Conservation (phyloP, 371 early-diverging fungal genomes). For the Mortierella sp. region DNA sequence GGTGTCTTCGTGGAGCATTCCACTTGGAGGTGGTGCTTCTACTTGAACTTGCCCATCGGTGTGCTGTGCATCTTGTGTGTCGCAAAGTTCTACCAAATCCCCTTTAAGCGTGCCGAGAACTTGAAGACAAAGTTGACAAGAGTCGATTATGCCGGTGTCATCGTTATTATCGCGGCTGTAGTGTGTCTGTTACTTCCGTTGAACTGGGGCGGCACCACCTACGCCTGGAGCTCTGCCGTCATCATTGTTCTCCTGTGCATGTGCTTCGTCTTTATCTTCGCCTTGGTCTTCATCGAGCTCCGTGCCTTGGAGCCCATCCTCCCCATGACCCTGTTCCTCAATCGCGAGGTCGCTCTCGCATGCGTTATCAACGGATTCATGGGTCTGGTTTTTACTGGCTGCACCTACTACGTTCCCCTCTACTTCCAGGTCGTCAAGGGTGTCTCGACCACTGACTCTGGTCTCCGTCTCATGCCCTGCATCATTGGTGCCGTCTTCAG, state of each 20-base stretch:
- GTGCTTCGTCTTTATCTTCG: slow-evolving; percentile 56
- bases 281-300: slow-evolving; percentile 68
- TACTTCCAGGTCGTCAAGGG: slow-evolving; percentile 71
- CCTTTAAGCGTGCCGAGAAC: slow-evolving; percentile 25
- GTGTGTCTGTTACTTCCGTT: slow-evolving; percentile 74
- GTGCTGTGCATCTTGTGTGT: slow-evolving; percentile 27
- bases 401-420: slow-evolving; percentile 76
- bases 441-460: slow-evolving; percentile 66
- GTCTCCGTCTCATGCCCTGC: slow-evolving; percentile 52
- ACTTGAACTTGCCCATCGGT: slow-evolving; percentile 54
- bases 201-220: slow-evolving; percentile 78
- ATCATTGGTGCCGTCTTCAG: slow-evolving; percentile 19
- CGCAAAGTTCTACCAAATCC: slow-evolving; percentile 40
- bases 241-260: slow-evolving; percentile 70
- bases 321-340: slow-evolving; percentile 56
- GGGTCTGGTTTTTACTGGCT: slow-evolving; percentile 75
- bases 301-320: slow-evolving; percentile 69
- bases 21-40: slow-evolving; percentile 66
- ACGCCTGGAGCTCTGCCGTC: slow-evolving; percentile 74
- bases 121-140: slow-evolving; percentile 31
- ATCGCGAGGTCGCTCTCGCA: slow-evolving; percentile 57
- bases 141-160: slow-evolving; percentile 41
- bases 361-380: slow-evolving; percentile 61
- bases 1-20: slow-evolving; percentile 62
- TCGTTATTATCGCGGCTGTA: slow-evolving; percentile 48